Base-by-base conservation (phyloP, 2,329 filamentous ascomycete species). In the Teratosphaeria pseudoeucalypti region DNA sequence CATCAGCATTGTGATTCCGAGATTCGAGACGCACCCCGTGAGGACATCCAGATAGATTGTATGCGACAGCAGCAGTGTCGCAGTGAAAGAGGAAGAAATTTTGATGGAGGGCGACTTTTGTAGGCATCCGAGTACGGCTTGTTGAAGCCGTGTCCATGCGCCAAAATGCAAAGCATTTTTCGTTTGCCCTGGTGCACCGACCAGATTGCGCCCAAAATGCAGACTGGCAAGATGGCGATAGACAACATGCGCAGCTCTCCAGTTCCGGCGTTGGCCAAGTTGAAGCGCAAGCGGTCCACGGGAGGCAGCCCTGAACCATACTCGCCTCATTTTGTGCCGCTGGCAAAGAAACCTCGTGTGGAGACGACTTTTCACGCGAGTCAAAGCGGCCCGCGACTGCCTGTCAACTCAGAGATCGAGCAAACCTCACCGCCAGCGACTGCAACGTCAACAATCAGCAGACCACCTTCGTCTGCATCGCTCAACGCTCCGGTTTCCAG, bases 211-310 rank as follows among this genome's bases (percentile, higher is more conserved):
- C 60, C 67, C 66, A 75, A 76, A 64, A 75, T 74, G 70, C 60
- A 62, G 37, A 72, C 74, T 68, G 75, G 76, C 57, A 76, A 76
- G 69, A 66, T 72, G 23, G 66, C 71, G 29, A 67, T 76, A 61
- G 71, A 74, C 65, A 75, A 74, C 67, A 69, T 75, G 72, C 75
- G 73, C 67, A 71, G 70, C 56, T 68, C 75, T 64, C 76, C 77
- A 19, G 72, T 77, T 59, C 73, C 77, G 47, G 70, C 75, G 65
- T 70, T 78, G 65, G 78, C 76, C 64, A 78, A 79, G 66, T 73
- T 83, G 68, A 86, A 86, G 77, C 79, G 83, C 63, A 85, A 85
- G 72, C 76, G 79, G 58, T 77, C 78, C 34, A n/a, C n/a, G 1
- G 43, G n/a, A 1, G 76, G 78, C 63, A 82, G 78, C 63, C 73